phyloP scores from a whole-genome alignment of 306 rosid genomes.

The Clitoria ternatea region DNA sequence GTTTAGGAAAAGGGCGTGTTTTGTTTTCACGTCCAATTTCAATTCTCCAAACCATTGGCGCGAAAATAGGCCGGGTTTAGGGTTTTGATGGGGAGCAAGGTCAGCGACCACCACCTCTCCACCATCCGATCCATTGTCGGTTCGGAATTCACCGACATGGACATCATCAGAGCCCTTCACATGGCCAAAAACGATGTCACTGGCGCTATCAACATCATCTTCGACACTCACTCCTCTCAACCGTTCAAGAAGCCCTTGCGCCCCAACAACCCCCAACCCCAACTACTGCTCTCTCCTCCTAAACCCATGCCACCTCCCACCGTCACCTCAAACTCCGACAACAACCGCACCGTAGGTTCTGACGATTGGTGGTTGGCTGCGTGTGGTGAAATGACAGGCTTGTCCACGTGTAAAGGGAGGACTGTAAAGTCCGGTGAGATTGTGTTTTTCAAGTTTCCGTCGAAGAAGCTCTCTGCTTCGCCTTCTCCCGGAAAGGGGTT shows the following conservation, averaged over 20 bases:
- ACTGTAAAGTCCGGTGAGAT: slow-evolving; percentile 56
- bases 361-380: slow-evolving; percentile 80
- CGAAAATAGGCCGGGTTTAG: slow-evolving; percentile 37
- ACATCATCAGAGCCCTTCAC: slow-evolving; percentile 83
- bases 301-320: background rate
- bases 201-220: slow-evolving; percentile 84
- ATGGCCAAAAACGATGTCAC: slow-evolving; percentile 86
- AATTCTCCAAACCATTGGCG: background rate
- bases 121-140: slow-evolving; percentile 79
- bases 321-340: background rate
- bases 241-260: slow-evolving; percentile 32
- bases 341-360: background rate
- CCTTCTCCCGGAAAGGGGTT: slow-evolving; percentile 62
- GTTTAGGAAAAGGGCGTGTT: background rate
- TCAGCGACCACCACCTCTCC: slow-evolving; percentile 58
- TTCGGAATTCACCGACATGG: slow-evolving; percentile 76
- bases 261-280: slow-evolving; percentile 15
- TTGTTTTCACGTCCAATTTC: background rate
- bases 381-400: slow-evolving; percentile 55
- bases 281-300: slow-evolving; percentile 27
- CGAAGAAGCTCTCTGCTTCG: slow-evolving; percentile 23
- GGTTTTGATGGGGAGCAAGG: slow-evolving; percentile 64
- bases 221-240: slow-evolving; percentile 44
- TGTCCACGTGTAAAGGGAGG: slow-evolving; percentile 88
- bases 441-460: slow-evolving; percentile 68